Evolutionary conservation across 176 grass and related monocot genomes (phyloP).

Genomic region (Eleusine indica): DNA sequence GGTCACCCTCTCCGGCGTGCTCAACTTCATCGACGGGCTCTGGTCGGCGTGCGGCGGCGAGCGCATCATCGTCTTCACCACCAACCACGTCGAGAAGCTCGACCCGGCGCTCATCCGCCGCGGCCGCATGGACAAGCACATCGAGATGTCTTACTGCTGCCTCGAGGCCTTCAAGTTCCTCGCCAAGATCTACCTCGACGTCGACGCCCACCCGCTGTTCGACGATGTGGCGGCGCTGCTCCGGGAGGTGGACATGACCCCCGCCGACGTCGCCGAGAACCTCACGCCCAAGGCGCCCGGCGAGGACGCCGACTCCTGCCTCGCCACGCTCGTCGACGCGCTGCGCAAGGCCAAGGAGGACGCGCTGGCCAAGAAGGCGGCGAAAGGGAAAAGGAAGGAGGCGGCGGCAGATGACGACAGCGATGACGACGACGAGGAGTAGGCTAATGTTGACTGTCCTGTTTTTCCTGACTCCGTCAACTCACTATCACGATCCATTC

Average conservation of each 20-base stretch:
- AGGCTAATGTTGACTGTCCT: slow-evolving; percentile 2
- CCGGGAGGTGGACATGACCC: slow-evolving; percentile 13
- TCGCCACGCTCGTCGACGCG: slow-evolving; percentile 12
- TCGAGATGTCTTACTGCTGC: slow-evolving; percentile 55
- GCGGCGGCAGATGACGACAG: not conserved
- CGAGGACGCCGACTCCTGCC: slow-evolving; percentile 11
- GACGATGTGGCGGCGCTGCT: not conserved
- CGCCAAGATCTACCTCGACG: slow-evolving; percentile 32
- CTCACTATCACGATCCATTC: no score
- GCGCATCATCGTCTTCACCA: slow-evolving; percentile 53
- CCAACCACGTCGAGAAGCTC: slow-evolving; percentile 50
- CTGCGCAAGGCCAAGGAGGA: slow-evolving; percentile 32
- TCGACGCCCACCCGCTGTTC: slow-evolving; percentile 36
- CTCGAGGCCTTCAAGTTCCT: slow-evolving; percentile 48
- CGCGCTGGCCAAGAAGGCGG: not conserved
- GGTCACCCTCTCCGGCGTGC: slow-evolving; percentile 50
- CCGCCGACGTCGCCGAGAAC: slow-evolving; percentile 40
- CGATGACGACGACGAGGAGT: not conserved
- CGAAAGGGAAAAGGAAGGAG: not conserved
- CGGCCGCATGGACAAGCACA: slow-evolving; percentile 60
- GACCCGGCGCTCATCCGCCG: slow-evolving; percentile 50
- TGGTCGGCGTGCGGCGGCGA: slow-evolving; percentile 54
- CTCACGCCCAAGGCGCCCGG: slow-evolving; percentile 28
- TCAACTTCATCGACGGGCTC: slow-evolving; percentile 64
- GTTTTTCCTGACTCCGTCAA: not conserved